Conservation (phyloP, 2,329 filamentous ascomycete species). For the Aspergillus oerlinghausenensis region DNA sequence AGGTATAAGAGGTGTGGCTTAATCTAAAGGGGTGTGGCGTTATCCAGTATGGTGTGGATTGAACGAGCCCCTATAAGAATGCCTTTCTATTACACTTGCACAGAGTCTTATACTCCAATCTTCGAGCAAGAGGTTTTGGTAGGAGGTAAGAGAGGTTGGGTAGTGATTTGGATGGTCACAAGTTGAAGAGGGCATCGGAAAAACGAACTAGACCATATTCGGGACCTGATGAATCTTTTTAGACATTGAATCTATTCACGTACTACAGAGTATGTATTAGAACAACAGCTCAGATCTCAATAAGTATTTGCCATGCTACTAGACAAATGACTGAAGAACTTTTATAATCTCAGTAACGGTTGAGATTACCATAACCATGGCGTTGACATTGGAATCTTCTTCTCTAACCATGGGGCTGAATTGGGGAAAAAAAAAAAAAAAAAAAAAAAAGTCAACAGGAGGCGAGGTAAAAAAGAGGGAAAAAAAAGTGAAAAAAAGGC, state of each 20-base stretch:
- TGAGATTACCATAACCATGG: background rate
- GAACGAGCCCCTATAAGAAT: too few species aligned
- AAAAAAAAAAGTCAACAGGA: background rate
- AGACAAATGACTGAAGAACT: too few species aligned
- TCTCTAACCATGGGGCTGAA: background rate
- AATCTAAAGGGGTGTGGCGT: too few species aligned
- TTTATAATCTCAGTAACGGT: background rate
- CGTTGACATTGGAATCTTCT: conserved; percentile 8
- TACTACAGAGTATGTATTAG: background rate
- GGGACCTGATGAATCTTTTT: background rate
- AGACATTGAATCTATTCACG: background rate
- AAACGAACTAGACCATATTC: background rate
- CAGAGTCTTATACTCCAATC: background rate
- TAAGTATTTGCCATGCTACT: background rate
- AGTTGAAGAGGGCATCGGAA: background rate
- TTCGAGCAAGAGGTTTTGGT: background rate
- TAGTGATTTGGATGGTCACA: background rate
- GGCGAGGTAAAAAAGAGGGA: background rate
- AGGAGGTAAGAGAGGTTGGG: background rate
- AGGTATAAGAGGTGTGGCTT: too few species aligned
- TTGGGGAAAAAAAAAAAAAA: background rate
- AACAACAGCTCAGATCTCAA: background rate
- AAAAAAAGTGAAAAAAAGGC: background rate
- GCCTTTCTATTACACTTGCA: background rate
- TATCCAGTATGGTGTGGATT: too few species aligned